Evolutionary conservation across 192 early-diverging fungal species (phyloP).

Genomic region (Entomortierella lignicola): DNA sequence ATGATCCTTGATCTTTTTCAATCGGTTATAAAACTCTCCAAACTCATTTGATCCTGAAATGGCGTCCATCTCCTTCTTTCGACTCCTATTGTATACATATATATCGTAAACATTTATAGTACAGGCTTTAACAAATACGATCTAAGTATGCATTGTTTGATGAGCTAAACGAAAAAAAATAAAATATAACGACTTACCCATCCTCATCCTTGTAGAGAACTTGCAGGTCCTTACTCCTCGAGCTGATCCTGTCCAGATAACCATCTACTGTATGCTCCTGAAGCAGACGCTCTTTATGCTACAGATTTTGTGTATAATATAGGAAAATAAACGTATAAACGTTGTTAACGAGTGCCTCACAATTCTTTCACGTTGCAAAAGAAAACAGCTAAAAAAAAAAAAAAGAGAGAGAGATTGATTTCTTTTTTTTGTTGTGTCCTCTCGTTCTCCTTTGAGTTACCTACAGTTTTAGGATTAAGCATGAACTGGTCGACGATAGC

Average conservation of each 20-base stretch:
- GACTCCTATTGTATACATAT: too few species aligned
- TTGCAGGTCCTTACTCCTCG: conserved; percentile 69
- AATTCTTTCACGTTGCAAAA: too few species aligned
- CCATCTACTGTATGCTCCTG: conserved; percentile 83
- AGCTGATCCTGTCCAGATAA: conserved; percentile 77
- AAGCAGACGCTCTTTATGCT: conserved; percentile 84
- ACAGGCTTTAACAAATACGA: too few species aligned
- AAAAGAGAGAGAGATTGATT: background rate
- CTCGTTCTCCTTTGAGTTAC: too few species aligned
- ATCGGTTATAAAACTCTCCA: conserved; percentile 86
- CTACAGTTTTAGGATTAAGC: conserved; percentile 74
- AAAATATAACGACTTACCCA: conserved; percentile 61
- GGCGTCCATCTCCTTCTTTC: conserved; percentile 75
- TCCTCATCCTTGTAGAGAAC: conserved; percentile 78
- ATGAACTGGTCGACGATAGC: conserved; percentile 87
- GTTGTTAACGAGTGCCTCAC: too few species aligned
- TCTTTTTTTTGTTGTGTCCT: too few species aligned
- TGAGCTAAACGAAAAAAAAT: too few species aligned
- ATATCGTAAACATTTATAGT: too few species aligned
- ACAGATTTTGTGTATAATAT: too few species aligned
- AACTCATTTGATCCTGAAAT: conserved; percentile 79
- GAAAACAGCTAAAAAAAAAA: too few species aligned
- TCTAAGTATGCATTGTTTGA: too few species aligned
- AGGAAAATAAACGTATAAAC: too few species aligned
- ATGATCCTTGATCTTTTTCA: conserved; percentile 84